Conservation (phyloP, 2,329 filamentous ascomycete species). For the Fonsecaea nubica region DNA sequence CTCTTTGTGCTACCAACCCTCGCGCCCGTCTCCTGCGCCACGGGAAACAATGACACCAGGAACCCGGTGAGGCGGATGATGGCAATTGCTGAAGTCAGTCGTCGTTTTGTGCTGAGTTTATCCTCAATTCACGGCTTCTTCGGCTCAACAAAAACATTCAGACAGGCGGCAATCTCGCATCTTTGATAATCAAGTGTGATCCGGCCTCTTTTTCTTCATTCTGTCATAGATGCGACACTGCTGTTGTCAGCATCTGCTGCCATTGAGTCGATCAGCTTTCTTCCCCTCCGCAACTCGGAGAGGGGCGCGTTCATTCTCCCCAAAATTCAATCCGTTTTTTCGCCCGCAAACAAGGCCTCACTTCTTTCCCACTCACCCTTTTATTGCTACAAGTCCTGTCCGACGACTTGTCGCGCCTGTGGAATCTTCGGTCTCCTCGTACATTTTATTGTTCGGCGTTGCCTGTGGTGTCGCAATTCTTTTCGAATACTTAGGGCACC, state of each 20-base stretch:
- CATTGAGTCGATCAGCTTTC: slow-evolving; percentile 15
- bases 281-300: slow-evolving; percentile 12
- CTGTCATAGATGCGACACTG: slow-evolving; percentile 33
- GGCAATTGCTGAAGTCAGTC: slow-evolving; percentile 9
- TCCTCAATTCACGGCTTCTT: slow-evolving; percentile 15
- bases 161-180: slow-evolving; percentile 9
- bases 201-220: slow-evolving; percentile 3
- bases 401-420: slow-evolving; percentile 11
- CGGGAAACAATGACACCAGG: slow-evolving; percentile 11
- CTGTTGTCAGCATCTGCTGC: slow-evolving; percentile 24
- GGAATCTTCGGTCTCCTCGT: slow-evolving; percentile 33
- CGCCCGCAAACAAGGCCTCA: slow-evolving; percentile 7
- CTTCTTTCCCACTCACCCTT: slow-evolving; percentile 1
- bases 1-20: too few species aligned
- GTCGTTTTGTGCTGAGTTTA: slow-evolving; percentile 20
- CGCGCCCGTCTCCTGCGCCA: not conserved
- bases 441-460: slow-evolving; percentile 31
- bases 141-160: slow-evolving; percentile 5
- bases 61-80: not conserved
- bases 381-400: not conserved
- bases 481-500: slow-evolving; percentile 29
- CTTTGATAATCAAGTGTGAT: slow-evolving; percentile 13
- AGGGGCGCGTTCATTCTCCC: slow-evolving; percentile 13
- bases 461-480: slow-evolving; percentile 30
- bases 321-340: not conserved